Conservation (phyloP, 1,284 basidiomycete genomes). For the Phlebopus sp. region DNA sequence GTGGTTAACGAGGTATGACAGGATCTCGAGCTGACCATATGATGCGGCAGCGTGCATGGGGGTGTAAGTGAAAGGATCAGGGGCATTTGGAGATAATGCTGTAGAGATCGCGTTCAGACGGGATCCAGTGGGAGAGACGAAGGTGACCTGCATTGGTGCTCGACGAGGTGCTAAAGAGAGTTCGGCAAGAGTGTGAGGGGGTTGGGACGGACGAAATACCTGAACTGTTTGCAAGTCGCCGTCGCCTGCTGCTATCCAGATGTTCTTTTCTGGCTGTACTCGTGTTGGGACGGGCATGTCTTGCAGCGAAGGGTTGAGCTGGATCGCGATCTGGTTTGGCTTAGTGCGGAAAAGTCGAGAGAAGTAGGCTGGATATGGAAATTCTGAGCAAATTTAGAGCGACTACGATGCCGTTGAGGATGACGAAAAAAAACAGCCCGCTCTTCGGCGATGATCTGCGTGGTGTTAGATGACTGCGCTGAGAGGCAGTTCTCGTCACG, state of each 20-base stretch:
- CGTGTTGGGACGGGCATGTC: slow-evolving; percentile 19
- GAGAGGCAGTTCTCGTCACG: slow-evolving; percentile 3
- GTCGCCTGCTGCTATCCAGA: slow-evolving; percentile 90
- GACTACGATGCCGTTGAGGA: slow-evolving; percentile 18
- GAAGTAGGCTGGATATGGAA: slow-evolving; percentile 27
- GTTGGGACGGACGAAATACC: slow-evolving; percentile 28
- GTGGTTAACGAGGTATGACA: slow-evolving; percentile 75
- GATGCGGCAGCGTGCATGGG: slow-evolving; percentile 97
- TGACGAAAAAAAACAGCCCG: slow-evolving; percentile 4
- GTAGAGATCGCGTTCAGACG: slow-evolving; percentile 30
- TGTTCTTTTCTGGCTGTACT: slow-evolving; percentile 56
- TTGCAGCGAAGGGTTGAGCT: slow-evolving; percentile 2
- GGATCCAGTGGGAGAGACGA: slow-evolving; percentile 4
- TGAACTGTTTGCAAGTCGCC: slow-evolving; percentile 62
- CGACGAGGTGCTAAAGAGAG: slow-evolving; percentile 52
- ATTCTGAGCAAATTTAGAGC: slow-evolving; percentile 12
- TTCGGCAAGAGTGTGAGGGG: slow-evolving; percentile 2
- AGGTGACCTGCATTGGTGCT: slow-evolving; percentile 47
- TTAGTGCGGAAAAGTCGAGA: slow-evolving; percentile 8
- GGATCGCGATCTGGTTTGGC: slow-evolving; percentile 15
- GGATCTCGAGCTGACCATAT: slow-evolving; percentile 75
- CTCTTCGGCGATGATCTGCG: slow-evolving; percentile 10
- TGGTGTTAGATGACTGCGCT: not conserved
- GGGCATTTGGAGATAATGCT: slow-evolving; percentile 75
- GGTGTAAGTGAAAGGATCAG: slow-evolving; percentile 81